phyloP scores from a whole-genome alignment of 1,284 basidiomycete species.

The Trichosporon sp. region DNA sequence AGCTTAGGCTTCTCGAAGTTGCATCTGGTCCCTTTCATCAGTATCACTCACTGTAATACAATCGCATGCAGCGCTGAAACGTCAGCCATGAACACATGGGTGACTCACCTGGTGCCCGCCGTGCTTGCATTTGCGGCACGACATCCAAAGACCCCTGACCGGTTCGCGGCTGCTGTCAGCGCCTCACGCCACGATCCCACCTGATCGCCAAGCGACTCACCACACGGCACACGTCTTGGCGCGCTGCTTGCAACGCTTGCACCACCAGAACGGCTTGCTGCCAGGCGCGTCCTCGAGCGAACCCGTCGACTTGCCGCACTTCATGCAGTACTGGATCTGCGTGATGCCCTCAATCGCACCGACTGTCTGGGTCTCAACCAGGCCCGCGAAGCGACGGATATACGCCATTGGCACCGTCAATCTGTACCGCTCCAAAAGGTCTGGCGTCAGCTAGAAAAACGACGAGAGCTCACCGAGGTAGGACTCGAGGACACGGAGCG shows the following conservation, averaged over 20 bases:
- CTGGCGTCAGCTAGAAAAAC: constrained; percentile 18
- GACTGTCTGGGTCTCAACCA: constrained; percentile 29
- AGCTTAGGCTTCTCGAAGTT: neutral
- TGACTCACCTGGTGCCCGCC: constrained; percentile 37
- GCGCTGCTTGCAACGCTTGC: constrained; percentile 30
- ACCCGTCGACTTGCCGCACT: constrained; percentile 40
- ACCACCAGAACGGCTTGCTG: constrained; percentile 42
- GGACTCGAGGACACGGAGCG: constrained; percentile 33
- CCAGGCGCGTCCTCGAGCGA: constrained; percentile 38
- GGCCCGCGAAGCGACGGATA: constrained; percentile 27
- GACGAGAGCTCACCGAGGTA: constrained; percentile 34
- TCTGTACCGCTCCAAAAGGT: constrained; percentile 34
- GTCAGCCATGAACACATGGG: neutral
- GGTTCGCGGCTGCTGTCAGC: constrained; percentile 28
- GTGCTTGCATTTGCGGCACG: constrained; percentile 39
- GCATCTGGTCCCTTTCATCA: neutral
- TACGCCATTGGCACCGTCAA: constrained; percentile 33
- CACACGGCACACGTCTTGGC: constrained; percentile 39
- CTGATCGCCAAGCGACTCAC: constrained; percentile 19
- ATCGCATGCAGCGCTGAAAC: constrained; percentile 32
- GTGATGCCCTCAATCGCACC: constrained; percentile 38
- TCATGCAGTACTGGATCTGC: constrained; percentile 32
- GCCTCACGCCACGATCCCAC: neutral
- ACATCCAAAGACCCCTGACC: constrained; percentile 40
- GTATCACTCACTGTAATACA: constrained; percentile 32